Base-by-base conservation (phyloP, 1,139 yeast species). In the Groenewaldozyma sp. region DNA sequence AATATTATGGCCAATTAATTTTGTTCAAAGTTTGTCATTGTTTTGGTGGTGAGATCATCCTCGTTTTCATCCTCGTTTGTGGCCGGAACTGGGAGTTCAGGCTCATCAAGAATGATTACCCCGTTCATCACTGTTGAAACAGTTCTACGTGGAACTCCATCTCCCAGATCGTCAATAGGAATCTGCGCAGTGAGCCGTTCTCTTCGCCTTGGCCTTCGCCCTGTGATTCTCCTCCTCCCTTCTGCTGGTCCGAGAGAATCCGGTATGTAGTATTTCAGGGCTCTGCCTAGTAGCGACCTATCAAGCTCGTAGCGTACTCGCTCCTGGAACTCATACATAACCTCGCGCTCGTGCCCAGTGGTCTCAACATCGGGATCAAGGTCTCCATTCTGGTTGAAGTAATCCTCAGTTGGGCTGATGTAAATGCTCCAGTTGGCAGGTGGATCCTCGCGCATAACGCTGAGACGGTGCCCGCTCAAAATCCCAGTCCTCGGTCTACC, bases 121-220 rank as follows among this genome's bases (percentile, higher is more conserved):
- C 39, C 39, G 11, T 31, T 24, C 7, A 36, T 16, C 7, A 35
- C 26, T 7, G 21, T n/a, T 4, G n/a, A 17, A 18, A 41, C 29
- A 10, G 33, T 28, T 4, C 47, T 39, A 11, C 47, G 40, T 3
- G 43, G 38, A 14, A 17, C 13, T 3, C 45, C 45, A 31, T 45
- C 47, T 3, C 47, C 47, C 2, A 16, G 24, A 24, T 45, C 44
- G 11, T 34, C 26, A 17, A 29, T 18, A 6, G 33, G 33, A 7
- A 14, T 16, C 10, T 29, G 10, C 18, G 5, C 18, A 9, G 22
- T n/a, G 14, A 27, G 11, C n/a, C n/a, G n/a, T n/a, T n/a, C n/a
- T n/a, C n/a, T n/a, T n/a, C n/a, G n/a, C 26, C 26, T 9, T 14
- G 14, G 14, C 41, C 35, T 6, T 29, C 32, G 6, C 35, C 40